phyloP scores from a whole-genome alignment of 805 yeast genomes.

The Candida adriatica region DNA sequence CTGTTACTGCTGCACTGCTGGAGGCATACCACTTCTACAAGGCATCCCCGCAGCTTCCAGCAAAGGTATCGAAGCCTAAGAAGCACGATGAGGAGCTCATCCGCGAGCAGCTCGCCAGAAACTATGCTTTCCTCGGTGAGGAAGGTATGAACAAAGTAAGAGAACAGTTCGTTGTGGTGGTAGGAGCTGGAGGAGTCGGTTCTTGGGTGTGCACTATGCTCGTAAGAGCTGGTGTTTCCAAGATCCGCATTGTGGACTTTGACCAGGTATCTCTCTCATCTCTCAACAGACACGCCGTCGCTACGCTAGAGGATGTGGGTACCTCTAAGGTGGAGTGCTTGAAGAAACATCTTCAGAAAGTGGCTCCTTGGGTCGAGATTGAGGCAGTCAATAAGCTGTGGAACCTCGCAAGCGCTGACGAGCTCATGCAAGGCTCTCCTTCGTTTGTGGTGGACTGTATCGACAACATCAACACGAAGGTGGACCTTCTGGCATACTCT shows the following conservation, averaged over 20 bases:
- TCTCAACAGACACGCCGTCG: slow-evolving; percentile 91
- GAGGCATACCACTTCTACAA: slow-evolving; percentile 26
- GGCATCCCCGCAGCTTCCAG: no score
- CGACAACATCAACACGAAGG: slow-evolving; percentile 95
- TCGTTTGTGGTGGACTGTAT: slow-evolving; percentile 93
- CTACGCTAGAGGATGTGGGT: slow-evolving; percentile 88
- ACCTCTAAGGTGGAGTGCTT: slow-evolving; percentile 81
- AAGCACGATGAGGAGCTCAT: slow-evolving; percentile 61
- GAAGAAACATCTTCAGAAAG: slow-evolving; percentile 53
- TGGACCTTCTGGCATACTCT: slow-evolving; percentile 76
- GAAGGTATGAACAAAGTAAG: slow-evolving; percentile 75
- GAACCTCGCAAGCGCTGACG: slow-evolving; percentile 58
- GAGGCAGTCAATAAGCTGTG: slow-evolving; percentile 76
- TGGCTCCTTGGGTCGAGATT: slow-evolving; percentile 92
- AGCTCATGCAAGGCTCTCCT: slow-evolving; percentile 44
- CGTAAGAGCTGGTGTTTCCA: slow-evolving; percentile 82
- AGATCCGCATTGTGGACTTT: slow-evolving; percentile 78
- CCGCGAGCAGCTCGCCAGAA: slow-evolving; percentile 88
- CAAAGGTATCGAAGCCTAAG: slow-evolving; percentile 1
- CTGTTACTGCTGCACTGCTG: slow-evolving; percentile 24
- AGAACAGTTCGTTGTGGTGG: slow-evolving; percentile 64
- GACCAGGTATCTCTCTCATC: slow-evolving; percentile 94
- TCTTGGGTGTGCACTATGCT: slow-evolving; percentile 93
- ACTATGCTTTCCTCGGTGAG: slow-evolving; percentile 85
- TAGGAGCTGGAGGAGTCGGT: slow-evolving; percentile 98